Conservation (phyloP, 805 yeast species). For the Metschnikowia santaceciliae region DNA sequence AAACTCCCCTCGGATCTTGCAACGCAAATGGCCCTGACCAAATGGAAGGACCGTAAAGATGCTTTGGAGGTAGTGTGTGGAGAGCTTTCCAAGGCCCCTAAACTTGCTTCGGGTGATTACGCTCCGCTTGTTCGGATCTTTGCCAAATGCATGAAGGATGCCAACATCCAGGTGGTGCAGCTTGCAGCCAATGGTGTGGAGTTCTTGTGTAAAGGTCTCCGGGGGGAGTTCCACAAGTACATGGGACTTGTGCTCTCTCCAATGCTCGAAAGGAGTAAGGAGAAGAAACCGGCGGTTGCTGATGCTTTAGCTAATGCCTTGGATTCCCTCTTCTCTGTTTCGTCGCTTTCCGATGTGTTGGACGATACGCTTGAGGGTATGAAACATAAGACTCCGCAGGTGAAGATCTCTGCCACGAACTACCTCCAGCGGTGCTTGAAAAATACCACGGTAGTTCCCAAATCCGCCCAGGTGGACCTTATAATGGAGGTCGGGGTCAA, state of each 20-base stretch:
- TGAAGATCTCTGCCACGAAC: slow-evolving; percentile 65
- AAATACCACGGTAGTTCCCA: slow-evolving; percentile 47
- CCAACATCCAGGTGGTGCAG: slow-evolving; percentile 82
- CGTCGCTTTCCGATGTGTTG: slow-evolving; percentile 52
- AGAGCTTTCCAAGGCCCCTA: slow-evolving; percentile 50
- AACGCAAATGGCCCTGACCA: slow-evolving; percentile 51
- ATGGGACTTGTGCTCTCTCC: slow-evolving; percentile 51
- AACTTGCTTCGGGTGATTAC: slow-evolving; percentile 60
- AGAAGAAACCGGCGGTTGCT: slow-evolving; percentile 74
- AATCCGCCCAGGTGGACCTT: slow-evolving; percentile 48
- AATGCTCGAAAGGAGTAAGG: slow-evolving; percentile 78
- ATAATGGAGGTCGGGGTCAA: slow-evolving; percentile 56
- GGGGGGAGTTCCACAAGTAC: slow-evolving; percentile 53
- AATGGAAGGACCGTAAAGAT: slow-evolving; percentile 93
- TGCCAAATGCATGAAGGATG: slow-evolving; percentile 79
- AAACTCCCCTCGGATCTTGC: slow-evolving; percentile 64
- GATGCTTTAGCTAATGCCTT: slow-evolving; percentile 67
- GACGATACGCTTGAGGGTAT: slow-evolving; percentile 58
- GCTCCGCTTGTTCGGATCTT: slow-evolving; percentile 56
- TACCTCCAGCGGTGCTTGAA: slow-evolving; percentile 62
- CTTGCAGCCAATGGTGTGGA: slow-evolving; percentile 67
- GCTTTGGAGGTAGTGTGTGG: slow-evolving; percentile 61
- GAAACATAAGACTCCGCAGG: slow-evolving; percentile 79
- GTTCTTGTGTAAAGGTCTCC: slow-evolving; percentile 62
- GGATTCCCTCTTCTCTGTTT: slow-evolving; percentile 54